Percentiles rank a stretch among this genome's conserved stretches.
Conservation (phyloP, 2,329 filamentous ascomycete species). For the Cercospora sojina region DNA sequence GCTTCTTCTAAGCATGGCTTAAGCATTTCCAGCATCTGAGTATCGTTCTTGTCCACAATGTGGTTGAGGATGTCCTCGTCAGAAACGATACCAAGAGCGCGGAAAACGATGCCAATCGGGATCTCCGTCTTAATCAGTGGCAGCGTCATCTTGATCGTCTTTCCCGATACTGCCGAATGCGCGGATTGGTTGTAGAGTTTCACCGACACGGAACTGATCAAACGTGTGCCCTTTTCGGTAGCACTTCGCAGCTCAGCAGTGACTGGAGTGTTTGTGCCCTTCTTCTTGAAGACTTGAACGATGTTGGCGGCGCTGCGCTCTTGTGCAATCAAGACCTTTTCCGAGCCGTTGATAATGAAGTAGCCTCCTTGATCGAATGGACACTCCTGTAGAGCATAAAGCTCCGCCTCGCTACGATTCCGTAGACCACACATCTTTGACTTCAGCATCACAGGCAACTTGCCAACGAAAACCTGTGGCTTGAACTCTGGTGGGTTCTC, state of each 20-base stretch:
- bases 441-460: conserved; percentile 96
- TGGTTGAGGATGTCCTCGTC: conserved; percentile 98
- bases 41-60: conserved; percentile 92
- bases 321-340: conserved; percentile 97
- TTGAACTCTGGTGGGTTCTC: conserved; percentile 40
- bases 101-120: conserved; percentile 92
- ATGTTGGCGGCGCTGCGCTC: conserved; percentile 98
- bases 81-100: conserved; percentile 90
- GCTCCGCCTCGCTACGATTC: conserved; percentile 75
- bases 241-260: conserved; percentile 95
- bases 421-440: conserved; percentile 91
- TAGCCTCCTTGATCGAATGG: conserved; percentile 98
- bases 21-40: conserved; percentile 94
- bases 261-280: conserved; percentile 88
- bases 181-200: conserved; percentile 64
- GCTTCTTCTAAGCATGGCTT: conserved; percentile 97
- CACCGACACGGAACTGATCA: conserved; percentile 89
- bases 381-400: conserved; percentile 93
- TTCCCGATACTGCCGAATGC: conserved; percentile 71
- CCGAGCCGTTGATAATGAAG: conserved; percentile 98
- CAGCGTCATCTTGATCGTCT: conserved; percentile 84
- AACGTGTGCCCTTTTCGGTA: conserved; percentile 88
- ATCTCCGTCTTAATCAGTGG: conserved; percentile 94
- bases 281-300: conserved; percentile 98
- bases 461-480: conserved; percentile 78